Evolutionary conservation across 163 green algal species (phyloP).

Genomic region (Smithsoniella earleae): DNA sequence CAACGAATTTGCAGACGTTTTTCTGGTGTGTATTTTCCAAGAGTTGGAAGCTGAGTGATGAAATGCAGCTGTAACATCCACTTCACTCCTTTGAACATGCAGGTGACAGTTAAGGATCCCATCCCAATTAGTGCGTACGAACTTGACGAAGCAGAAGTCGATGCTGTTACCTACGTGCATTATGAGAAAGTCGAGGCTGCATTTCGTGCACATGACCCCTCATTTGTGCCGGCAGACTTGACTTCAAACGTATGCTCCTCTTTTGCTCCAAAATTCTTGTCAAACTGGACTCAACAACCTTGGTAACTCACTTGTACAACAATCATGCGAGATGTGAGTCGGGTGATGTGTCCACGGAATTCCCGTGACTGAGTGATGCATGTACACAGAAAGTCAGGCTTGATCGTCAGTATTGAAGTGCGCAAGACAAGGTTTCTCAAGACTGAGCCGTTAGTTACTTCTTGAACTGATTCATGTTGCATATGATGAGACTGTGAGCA

Average conservation of each 20-base stretch:
- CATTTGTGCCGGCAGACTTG: neutral
- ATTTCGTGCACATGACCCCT: neutral
- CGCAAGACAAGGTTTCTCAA: too few relatives aligned
- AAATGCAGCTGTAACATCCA: neutral
- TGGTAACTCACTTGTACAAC: too few relatives aligned
- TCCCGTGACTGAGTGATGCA: too few relatives aligned
- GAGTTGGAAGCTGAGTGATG: neutral
- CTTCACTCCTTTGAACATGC: neutral
- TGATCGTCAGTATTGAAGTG: too few relatives aligned
- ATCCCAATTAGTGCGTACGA: neutral
- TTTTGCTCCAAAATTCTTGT: neutral
- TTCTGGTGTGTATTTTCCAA: neutral
- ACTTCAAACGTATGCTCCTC: neutral
- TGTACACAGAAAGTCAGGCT: too few relatives aligned
- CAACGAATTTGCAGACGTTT: slow-evolving; percentile 27
- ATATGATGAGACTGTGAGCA: slow-evolving; percentile 30
- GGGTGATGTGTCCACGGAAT: too few relatives aligned
- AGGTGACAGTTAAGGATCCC: slow-evolving; percentile 19
- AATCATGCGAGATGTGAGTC: too few relatives aligned
- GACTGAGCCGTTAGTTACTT: too few relatives aligned
- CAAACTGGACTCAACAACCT: too few relatives aligned
- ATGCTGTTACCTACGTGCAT: slow-evolving; percentile 20
- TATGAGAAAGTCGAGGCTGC: neutral
- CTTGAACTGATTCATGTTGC: too few relatives aligned
- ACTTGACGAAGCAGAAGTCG: slow-evolving; percentile 12